Percentiles rank a stretch among this genome's conserved stretches.
Evolutionary conservation across 192 early-diverging fungal genomes (phyloP).

Genomic region (Coemansia sp.): DNA sequence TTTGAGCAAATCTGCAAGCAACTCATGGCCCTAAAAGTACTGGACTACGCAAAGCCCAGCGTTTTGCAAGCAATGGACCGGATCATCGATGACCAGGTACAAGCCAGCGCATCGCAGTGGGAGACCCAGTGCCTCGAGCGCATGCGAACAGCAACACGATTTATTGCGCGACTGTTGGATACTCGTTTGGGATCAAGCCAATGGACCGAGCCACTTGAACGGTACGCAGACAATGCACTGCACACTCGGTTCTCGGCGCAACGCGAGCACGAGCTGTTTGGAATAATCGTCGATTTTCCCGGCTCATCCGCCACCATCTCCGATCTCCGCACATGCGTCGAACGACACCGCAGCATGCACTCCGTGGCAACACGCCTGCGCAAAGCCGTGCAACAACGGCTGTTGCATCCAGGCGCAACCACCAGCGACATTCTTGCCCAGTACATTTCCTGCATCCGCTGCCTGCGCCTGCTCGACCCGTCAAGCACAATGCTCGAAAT

Average conservation of each 20-base stretch:
- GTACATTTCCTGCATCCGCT: conserved; percentile 70
- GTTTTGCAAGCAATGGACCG: conserved; percentile 11
- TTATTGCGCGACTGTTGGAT: conserved; percentile 12
- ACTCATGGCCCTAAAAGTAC: conserved; percentile 6
- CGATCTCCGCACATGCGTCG: conserved; percentile 60
- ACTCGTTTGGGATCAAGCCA: conserved; percentile 6
- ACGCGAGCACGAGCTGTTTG: conserved; percentile 63
- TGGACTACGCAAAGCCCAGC: neutral
- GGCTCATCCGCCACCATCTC: conserved; percentile 59
- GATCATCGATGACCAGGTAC: conserved; percentile 5
- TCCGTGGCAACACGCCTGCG: conserved; percentile 29
- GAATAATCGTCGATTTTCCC: conserved; percentile 74
- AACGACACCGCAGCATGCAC: conserved; percentile 16
- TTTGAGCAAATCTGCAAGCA: conserved; percentile 16
- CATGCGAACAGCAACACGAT: neutral
- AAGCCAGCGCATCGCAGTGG: conserved; percentile 18
- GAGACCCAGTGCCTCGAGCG: conserved; percentile 9
- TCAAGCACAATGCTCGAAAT: conserved; percentile 65
- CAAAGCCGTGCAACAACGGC: conserved; percentile 46
- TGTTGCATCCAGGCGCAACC: conserved; percentile 72
- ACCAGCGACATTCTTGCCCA: conserved; percentile 69
- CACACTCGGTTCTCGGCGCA: conserved; percentile 17
- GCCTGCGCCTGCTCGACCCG: conserved; percentile 67
- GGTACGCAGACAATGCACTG: conserved; percentile 12
- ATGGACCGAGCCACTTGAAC: neutral